Base-by-base conservation (phyloP, 2,329 filamentous ascomycete species). In the Exophiala phaeomuriformis region DNA sequence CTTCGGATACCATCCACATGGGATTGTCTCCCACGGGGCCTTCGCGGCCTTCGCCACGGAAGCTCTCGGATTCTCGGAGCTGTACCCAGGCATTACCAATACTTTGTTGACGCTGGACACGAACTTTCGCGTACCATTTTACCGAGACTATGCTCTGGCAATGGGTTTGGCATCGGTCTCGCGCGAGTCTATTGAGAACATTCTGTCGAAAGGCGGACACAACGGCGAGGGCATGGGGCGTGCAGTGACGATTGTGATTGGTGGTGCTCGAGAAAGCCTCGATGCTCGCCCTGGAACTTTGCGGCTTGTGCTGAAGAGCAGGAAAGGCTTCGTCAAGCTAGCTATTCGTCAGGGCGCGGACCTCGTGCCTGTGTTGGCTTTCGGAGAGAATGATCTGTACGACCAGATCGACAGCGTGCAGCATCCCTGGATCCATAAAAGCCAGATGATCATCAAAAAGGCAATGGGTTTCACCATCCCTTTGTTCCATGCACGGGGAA, bases 341-440 rank as follows among this genome's bases (percentile, higher is more conserved):
- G 93, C 91, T 0, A 85, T 97, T 55, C 82, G 89, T 44, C 89
- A 85, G 2, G 90, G 91, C n/a, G 91, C 93, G 1, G 91, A 96
- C 65, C 77, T 98, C 0, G 91, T 98, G 0, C 93, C 93, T 0
- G 88, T 95, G 1, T 77, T 98, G 12, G 85, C 84, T 0, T 97
- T 98, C 66, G 93, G 93, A 42, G 93, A 98, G 73, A 97, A 96
- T 68, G 88, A 96, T 64, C 75, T 97, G 2, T 98, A 97, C 74
- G 88, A 96, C 61, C 91, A 97, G 70, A 76, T 96, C 48, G 81
- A 85, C 60, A 83, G 86, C 1, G 79, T 84, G 57, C 78, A 81
- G 32, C 88, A 95, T 65, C 90, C 91, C 1, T 74, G 81, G 55
- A 81, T 97, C 51, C 86, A 91, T 73, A 83, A 82, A 65, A 71